Evolutionary conservation across 352 stramenopile genomes (phyloP).

Genomic region (Pythium biforme): DNA sequence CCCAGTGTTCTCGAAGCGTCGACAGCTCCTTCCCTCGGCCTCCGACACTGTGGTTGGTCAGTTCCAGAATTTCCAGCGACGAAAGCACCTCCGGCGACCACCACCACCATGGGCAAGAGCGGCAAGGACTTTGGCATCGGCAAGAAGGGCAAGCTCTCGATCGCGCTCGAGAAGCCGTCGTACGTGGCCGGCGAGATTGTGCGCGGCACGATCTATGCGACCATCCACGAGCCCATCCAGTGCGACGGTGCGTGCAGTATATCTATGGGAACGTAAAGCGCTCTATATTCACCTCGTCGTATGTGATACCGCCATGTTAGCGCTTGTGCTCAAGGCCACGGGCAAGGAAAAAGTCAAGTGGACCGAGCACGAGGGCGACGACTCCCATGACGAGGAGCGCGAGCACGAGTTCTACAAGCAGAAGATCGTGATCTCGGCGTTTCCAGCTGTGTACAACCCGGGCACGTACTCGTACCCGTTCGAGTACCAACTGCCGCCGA

Average conservation of each 20-base stretch:
- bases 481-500: constrained; percentile 53
- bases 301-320: constrained; percentile 29
- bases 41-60: neutral
- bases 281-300: neutral
- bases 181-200: constrained; percentile 68
- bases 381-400: constrained; percentile 31
- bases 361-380: constrained; percentile 37
- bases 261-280: too few relatives aligned
- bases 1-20: constrained; percentile 8
- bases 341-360: constrained; percentile 73
- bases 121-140: constrained; percentile 45
- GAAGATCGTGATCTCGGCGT: constrained; percentile 58
- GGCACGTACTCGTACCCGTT: constrained; percentile 68
- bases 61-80: constrained; percentile 2
- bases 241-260: constrained; percentile 43
- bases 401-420: constrained; percentile 71
- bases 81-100: neutral
- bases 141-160: constrained; percentile 69
- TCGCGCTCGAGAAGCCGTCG: constrained; percentile 51
- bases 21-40: neutral
- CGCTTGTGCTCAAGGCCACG: constrained; percentile 60
- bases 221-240: constrained; percentile 56
- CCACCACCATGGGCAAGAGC: constrained; percentile 25
- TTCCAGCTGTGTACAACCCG: constrained; percentile 33
- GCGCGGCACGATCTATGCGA: constrained; percentile 57